Percentiles rank a stretch among this genome's conserved stretches.
These are phyloP conservation scores for Acanthochlamys bracteata DNA, from an alignment of 106 monocot genomes.

Conservation along the genomic window DNA sequence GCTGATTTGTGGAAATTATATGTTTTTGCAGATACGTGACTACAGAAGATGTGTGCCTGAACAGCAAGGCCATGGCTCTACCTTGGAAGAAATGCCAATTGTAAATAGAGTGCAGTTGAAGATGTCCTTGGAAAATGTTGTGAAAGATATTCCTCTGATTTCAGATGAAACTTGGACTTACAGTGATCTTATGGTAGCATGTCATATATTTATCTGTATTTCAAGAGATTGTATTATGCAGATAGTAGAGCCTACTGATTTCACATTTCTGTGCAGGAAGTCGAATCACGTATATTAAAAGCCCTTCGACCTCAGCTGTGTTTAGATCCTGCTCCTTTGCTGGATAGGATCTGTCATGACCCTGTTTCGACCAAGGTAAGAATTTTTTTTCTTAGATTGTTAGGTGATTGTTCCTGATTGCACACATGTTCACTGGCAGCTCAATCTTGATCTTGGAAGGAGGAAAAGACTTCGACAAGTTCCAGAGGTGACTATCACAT, in stretches of 20 bases:
- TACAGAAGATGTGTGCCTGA: slow-evolving; percentile 59
- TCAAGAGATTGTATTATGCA: background rate
- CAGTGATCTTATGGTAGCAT: slow-evolving; percentile 72
- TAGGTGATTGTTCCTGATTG: background rate
- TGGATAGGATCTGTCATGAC: slow-evolving; percentile 63
- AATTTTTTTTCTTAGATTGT: background rate
- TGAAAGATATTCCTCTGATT: slow-evolving; percentile 73
- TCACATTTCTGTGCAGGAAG: slow-evolving; percentile 49
- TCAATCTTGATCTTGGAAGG: slow-evolving; percentile 61
- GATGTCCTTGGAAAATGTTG: slow-evolving; percentile 90
- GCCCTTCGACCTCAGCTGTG: slow-evolving; percentile 65
- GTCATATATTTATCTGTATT: slow-evolving; percentile 3
- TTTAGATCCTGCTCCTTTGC: slow-evolving; percentile 62
- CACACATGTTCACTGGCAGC: slow-evolving; percentile 31
- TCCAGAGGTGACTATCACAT: slow-evolving; percentile 43
- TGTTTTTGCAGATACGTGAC: slow-evolving; percentile 56
- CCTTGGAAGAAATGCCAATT: slow-evolving; percentile 20
- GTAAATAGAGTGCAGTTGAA: slow-evolving; percentile 67
- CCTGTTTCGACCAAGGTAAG: slow-evolving; percentile 9
- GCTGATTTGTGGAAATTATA: background rate
- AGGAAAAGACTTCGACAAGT: slow-evolving; percentile 42
- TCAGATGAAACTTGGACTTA: slow-evolving; percentile 98
- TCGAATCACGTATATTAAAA: slow-evolving; percentile 80
- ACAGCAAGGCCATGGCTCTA: slow-evolving; percentile 27
- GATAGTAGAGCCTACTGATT: background rate